Conservation (phyloP, 2,329 filamentous ascomycete species). For the Fusarium newnesense region DNA sequence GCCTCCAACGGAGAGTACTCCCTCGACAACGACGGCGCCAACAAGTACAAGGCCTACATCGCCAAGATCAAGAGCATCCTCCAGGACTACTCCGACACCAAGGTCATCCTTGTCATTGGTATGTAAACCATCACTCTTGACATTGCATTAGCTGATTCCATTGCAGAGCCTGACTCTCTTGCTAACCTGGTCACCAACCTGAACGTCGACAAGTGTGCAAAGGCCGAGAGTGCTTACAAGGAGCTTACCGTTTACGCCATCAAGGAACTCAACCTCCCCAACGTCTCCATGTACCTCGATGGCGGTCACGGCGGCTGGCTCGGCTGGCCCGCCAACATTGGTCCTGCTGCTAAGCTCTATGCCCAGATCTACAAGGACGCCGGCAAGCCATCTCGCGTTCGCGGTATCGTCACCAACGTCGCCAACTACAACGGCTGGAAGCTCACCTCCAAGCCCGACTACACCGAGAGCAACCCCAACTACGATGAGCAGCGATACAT, state of each 20-base stretch:
- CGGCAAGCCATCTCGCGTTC: constrained; percentile 59
- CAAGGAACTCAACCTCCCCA: constrained; percentile 62
- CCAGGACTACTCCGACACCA: constrained; percentile 56
- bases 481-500: constrained; percentile 69
- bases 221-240: constrained; percentile 60
- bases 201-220: constrained; percentile 60
- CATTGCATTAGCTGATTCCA: neutral
- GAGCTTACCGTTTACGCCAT: constrained; percentile 63
- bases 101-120: constrained; percentile 58
- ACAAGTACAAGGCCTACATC: constrained; percentile 67
- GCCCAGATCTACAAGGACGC: constrained; percentile 61
- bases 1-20: constrained; percentile 67
- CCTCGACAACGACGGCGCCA: constrained; percentile 60
- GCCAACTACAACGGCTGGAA: constrained; percentile 66
- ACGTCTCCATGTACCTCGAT: constrained; percentile 68
- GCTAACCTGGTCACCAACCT: constrained; percentile 68
- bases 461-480: constrained; percentile 58
- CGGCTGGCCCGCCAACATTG: constrained; percentile 65
- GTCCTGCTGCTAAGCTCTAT: constrained; percentile 58
- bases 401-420: constrained; percentile 68
- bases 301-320: constrained; percentile 69
- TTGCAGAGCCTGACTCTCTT: constrained; percentile 65
- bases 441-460: constrained; percentile 54
- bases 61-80: constrained; percentile 57
- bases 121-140: neutral